These are phyloP conservation scores for Phytophthora syringae DNA, from an alignment of 352 stramenopile species.

Conservation along the genomic window DNA sequence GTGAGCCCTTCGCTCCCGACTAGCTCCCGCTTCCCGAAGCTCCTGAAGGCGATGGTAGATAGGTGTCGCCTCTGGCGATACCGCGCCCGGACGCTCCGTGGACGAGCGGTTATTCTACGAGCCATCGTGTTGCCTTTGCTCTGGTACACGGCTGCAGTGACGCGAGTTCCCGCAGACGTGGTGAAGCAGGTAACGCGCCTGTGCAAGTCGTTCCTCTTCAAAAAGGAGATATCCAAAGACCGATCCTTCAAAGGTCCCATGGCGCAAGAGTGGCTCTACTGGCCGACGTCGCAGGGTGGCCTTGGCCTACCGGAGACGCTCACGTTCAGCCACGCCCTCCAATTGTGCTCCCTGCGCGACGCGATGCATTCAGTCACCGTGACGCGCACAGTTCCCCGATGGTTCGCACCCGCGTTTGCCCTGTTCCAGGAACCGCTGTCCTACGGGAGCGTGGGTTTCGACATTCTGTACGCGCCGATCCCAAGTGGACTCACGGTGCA, in stretches of 20 bases:
- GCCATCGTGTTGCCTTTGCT: slow-evolving; percentile 6
- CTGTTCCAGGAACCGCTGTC: too few relatives aligned
- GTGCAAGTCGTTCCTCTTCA: slow-evolving; percentile 16
- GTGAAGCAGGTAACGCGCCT: neutral
- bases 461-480: slow-evolving; percentile 15
- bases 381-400: neutral
- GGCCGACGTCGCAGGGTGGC: slow-evolving; percentile 9
- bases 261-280: slow-evolving; percentile 12
- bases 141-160: slow-evolving; percentile 21
- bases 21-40: neutral
- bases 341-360: slow-evolving; percentile 17
- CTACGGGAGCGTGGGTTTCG: neutral
- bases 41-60: neutral
- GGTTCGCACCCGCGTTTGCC: slow-evolving; percentile 1
- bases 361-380: neutral
- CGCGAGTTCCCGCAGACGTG: neutral
- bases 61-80: slow-evolving; percentile 14
- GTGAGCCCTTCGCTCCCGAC: slow-evolving; percentile 11
- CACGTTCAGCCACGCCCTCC: slow-evolving; percentile 1
- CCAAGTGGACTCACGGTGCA: neutral
- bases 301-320: slow-evolving; percentile 4
- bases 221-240: slow-evolving; percentile 1
- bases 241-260: neutral
- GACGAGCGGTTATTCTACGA: slow-evolving; percentile 5
- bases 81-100: slow-evolving; percentile 4